phyloP scores from a whole-genome alignment of 2,329 filamentous ascomycete species.

The Colletotrichum acutatum region DNA sequence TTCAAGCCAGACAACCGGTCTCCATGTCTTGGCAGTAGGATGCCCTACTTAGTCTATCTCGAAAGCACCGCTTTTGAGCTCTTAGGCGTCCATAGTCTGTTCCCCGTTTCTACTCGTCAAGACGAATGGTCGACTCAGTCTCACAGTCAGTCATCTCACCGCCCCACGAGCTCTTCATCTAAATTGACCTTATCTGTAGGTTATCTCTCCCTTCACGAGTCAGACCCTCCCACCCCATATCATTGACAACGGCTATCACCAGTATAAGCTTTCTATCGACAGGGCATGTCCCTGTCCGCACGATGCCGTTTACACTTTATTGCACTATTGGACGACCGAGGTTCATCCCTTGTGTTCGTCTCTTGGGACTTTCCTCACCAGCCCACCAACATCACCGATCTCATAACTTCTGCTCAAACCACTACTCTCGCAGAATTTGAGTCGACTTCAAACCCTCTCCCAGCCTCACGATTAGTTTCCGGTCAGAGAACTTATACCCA shows the following conservation, averaged over 20 bases:
- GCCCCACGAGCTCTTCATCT: conserved; percentile 17
- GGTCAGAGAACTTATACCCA: no score
- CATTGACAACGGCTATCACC: neutral
- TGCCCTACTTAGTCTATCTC: neutral
- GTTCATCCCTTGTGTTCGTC: neutral
- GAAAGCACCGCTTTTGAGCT: neutral
- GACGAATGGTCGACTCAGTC: neutral
- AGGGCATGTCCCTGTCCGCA: conserved; percentile 8
- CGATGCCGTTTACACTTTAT: neutral
- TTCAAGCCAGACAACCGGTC: neutral
- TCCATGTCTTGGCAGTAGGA: neutral
- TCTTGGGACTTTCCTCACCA: neutral
- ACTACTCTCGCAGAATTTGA: neutral
- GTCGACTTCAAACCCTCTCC: neutral
- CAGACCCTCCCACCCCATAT: conserved; percentile 6
- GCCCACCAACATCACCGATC: neutral
- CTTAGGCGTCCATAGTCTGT: neutral
- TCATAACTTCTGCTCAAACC: no score
- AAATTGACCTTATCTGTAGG: conserved; percentile 2
- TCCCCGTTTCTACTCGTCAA: neutral
- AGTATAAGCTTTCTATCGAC: neutral
- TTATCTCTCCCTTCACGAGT: conserved; percentile 21
- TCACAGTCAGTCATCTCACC: neutral
- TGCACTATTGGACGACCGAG: neutral
- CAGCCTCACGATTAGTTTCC: neutral